A percentile compares a stretch with the other conserved stretches of the same genome.
Conservation (phyloP, 2,329 filamentous ascomycete species). For the Zelopaecilomyces penicillatus region DNA sequence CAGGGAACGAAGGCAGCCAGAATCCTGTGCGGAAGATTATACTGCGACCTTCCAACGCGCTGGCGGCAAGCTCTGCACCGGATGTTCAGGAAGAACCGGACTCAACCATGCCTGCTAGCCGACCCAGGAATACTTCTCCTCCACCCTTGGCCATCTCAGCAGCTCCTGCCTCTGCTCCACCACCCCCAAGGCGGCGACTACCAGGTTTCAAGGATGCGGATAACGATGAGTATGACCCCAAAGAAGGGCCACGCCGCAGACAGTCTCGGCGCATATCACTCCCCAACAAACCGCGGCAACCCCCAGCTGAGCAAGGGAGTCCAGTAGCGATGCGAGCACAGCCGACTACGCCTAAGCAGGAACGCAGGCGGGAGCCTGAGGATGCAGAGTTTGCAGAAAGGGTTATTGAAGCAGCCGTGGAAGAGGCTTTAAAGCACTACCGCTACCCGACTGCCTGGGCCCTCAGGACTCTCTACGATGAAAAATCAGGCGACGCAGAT, state of each 20-base stretch:
- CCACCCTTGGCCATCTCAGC: constrained; percentile 4
- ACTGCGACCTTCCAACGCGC: constrained; percentile 30
- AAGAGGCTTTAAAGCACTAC: constrained; percentile 46
- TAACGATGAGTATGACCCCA: constrained; percentile 37
- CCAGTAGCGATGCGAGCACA: constrained; percentile 6
- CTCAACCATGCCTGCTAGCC: not conserved
- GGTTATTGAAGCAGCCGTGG: constrained; percentile 49
- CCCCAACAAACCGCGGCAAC: constrained; percentile 19
- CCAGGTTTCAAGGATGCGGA: constrained; percentile 21
- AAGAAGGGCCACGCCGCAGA: constrained; percentile 23
- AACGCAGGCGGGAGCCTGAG: constrained; percentile 15
- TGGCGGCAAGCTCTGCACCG: constrained; percentile 16
- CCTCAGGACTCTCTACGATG: constrained; percentile 51
- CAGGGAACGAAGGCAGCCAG: constrained; percentile 17
- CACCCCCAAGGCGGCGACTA: constrained; percentile 13
- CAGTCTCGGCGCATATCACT: constrained; percentile 24
- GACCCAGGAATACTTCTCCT: not conserved
- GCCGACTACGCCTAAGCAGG: constrained; percentile 12
- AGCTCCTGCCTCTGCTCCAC: constrained; percentile 11
- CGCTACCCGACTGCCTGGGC: constrained; percentile 57
- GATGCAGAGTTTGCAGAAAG: constrained; percentile 40
- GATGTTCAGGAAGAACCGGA: not conserved
- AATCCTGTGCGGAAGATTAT: constrained; percentile 35
- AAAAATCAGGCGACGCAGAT: constrained; percentile 40
- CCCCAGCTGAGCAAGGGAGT: constrained; percentile 5